Percentiles rank a stretch among this genome's conserved stretches.
phyloP scores from a whole-genome alignment of 2,329 filamentous ascomycete genomes.

The Bipolaris zeicola region DNA sequence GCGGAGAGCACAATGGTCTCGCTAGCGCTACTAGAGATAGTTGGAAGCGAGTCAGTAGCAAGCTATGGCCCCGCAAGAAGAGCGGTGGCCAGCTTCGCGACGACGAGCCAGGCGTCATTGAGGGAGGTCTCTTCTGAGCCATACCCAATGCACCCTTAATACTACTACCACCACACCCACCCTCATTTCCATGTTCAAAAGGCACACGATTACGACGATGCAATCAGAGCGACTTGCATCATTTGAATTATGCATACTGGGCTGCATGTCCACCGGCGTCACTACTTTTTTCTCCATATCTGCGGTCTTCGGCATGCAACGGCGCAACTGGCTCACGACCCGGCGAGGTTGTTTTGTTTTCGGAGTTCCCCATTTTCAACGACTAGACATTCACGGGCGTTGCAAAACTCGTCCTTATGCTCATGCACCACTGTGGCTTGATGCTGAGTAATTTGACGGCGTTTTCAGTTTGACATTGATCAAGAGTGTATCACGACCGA shows the following conservation, averaged over 20 bases:
- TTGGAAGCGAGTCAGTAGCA: constrained; percentile 51
- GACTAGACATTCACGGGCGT: constrained; percentile 34
- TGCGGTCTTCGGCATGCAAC: constrained; percentile 30
- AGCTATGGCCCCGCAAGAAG: constrained; percentile 50
- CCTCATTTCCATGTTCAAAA: constrained; percentile 15
- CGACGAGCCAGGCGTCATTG: constrained; percentile 44
- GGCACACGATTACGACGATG: constrained; percentile 41
- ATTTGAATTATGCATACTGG: constrained; percentile 39
- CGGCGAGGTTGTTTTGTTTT: constrained; percentile 32
- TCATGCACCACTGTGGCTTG: constrained; percentile 14
- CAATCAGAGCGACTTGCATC: constrained; percentile 42
- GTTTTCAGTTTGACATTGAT: constrained; percentile 22
- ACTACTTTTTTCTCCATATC: constrained; percentile 24
- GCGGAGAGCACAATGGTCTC: constrained; percentile 46
- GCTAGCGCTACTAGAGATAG: constrained; percentile 45
- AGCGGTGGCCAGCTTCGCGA: constrained; percentile 45
- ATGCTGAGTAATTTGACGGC: constrained; percentile 16
- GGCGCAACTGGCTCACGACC: constrained; percentile 40
- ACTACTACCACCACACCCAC: not conserved
- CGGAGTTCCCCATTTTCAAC: constrained; percentile 13
- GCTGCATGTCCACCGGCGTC: constrained; percentile 44
- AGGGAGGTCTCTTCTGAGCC: constrained; percentile 43
- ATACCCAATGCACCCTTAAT: not conserved
- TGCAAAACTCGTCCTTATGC: constrained; percentile 24
- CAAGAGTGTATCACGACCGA: constrained; percentile 27